Base-by-base conservation (phyloP, 2,329 filamentous ascomycete genomes). In the Penicillium sp. region DNA sequence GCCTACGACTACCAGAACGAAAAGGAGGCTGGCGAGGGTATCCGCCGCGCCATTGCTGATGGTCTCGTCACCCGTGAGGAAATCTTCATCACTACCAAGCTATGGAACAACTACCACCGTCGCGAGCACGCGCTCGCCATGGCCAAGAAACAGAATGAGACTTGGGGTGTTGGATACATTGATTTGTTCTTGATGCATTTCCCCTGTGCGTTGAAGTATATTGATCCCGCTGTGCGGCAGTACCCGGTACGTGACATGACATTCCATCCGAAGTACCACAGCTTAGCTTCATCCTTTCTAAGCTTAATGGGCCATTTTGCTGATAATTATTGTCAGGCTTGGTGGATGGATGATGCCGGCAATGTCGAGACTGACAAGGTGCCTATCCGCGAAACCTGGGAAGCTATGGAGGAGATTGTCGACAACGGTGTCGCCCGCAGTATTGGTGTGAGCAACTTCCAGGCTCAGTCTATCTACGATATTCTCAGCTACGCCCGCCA, bases 1-100 rank as follows among this genome's bases (percentile, higher is more conserved):
- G 58, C 58, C 44, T 63, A 60, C 42, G 61, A 60, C 45, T 63
- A 63, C 53, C 58, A 63, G 56, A 63, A 63, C 26, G 61, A 63
- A 40, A 61, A 60, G 38, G 54, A 60, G 40, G 58, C 58, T 12
- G 61, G 61, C 19, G 54, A 63, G 45, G 61, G 58, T 5, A 56
- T 63, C 45, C 54, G 56, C 22, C 58, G 61, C 40, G 61, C 61
- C 44, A 63, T 63, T 50, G 26, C 58, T 22, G 58, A 63, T 3
- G 61, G 61, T 28, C 42, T 63, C 1, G 61, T 63, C 3, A 61
- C 58, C 19, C 61, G 58, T 42, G 30, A 60, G 9, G 47, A 63
- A 28, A 55, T 60, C 24, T 63, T 63, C 58, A 58, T 63, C 45
- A 58, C 58, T 19, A 60, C 61, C 1, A 63, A 63, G 51, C 58